Evolutionary conservation across 208 protist species (phyloP), one percentile per base, ranked within the genome.

Genomic region (Porcisia hertigi): DNA sequence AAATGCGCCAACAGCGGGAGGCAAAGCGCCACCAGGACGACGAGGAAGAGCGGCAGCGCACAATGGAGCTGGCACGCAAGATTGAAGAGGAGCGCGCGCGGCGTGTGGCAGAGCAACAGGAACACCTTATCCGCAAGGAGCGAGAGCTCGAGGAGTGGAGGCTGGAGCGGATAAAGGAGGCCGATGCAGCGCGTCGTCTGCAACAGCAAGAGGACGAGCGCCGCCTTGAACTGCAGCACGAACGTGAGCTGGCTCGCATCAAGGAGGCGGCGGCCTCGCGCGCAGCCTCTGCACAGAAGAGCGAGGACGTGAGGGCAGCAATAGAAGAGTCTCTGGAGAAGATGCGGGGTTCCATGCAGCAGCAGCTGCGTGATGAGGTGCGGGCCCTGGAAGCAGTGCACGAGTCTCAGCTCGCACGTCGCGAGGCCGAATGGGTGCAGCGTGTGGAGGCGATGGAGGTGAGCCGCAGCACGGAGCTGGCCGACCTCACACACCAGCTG

Each of bases 61-160:
- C 88, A 54, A 67, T 94, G 54, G 90, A 90, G 43, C 52, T 81
- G 3, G 85, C 90, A 0, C 88, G 84, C 14, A 49, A 82, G 58
- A 76, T 93, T 4, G 92, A 96, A 69, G 77, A 89, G 67, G 86
- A 90, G 52, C 88, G 92, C 1, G 81, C 66, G 54, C 85, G 82
- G 69, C 92, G 88, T 0, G 77, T 91, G 16, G 84, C 86, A 76
- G 86, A 86, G 76, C 88, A 92, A 67, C 92, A 92, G 66, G 81
- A 94, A 74, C 85, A 82, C 1, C 71, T 96, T 14, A 54, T 96
- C 3, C 84, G 86, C 64, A 88, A 91, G 72, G 92, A 94, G 73
- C 81, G 83, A 16, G 90, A 96, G 80, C 72, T 96, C 43, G 92
- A 96, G 79, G 92, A 93, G 75, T 96, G 92, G 92, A 96, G 93